Base-by-base conservation (phyloP, 2,329 filamentous ascomycete species). In the Cryphonectria parasitica region DNA sequence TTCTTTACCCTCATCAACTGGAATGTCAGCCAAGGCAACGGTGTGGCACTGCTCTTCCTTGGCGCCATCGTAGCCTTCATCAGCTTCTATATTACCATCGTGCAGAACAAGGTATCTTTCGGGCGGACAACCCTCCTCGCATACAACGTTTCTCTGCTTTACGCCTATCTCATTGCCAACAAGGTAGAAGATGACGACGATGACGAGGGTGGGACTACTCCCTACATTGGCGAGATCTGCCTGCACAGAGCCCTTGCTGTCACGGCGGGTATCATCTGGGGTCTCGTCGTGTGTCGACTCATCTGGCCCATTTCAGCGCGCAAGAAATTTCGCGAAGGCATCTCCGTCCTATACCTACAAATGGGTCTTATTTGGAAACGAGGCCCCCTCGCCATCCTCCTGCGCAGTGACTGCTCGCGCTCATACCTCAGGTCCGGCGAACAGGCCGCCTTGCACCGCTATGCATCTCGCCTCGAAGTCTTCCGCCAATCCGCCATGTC, bases 331-430 rank as follows among this genome's bases (percentile, higher is more conserved):
- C 94, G 96, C 77, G 91, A 97, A 76, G 95, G 95, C 1, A 86
- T 98, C 15, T 93, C 93, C 39, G 85, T 97, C n/a, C 84, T 99
- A 17, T 98, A 96, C 88, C 86, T 99, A 8, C 93, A 97, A 71
- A 95, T 99, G 90, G 93, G 94, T 22, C 86, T 99, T 45, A 95
- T 98, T 74, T 99, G 96, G 96, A 97, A 95, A 82, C 90, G 95
- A 61, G 95, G 97, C 11, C 96, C 96, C 0, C 84, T 99, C 34
- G 91, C 92, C 5, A 89, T 91, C 8, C 86, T 97, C 69, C 83
- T 90, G 0, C 86, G 90, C 62, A 89, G 86, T 71, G 83, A 88
- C 73, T 83, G 82, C 72, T 83, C 84, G 4, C 82, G 86, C 49
- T 88, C 90, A 7, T 98, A 97, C 79, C 94, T 98, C 87, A 91